Base-by-base conservation (phyloP, 805 yeast species). In the Ogataea paraovalis region DNA sequence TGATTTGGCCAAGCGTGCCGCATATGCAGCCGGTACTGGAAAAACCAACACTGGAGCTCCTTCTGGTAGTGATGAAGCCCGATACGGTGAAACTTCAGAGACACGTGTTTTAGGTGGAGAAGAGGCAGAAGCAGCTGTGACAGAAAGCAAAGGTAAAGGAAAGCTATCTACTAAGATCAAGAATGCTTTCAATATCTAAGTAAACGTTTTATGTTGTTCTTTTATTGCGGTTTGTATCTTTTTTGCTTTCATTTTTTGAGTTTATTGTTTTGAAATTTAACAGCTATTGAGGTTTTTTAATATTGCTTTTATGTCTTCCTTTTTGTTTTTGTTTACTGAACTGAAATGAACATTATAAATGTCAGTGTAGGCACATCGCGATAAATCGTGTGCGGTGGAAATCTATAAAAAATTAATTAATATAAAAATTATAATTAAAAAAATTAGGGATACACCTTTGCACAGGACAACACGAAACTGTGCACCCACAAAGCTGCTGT, bases 1-100 rank as follows among this genome's bases (percentile, higher is more conserved):
- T 30, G 27, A 49, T 13, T 43, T 50, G 44, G 60, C 60, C 23
- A 51, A 36, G 27, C 50, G 42, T 27, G 57, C 61, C 19, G 60
- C 61, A 12, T 34, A 42, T 25, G 46, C 40, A 44, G 52, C 53
- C 22, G 49, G 39, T 18, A 42, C 28, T 22, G 21, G 14, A 12
- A 39, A 21, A 4, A 12, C 30, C 7, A 22, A 14, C 4, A 4
- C 61, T 18, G 45, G 39, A n/a, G 46, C 41, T 8, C 39, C 32
- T 4, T 13, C 61, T 18, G 45, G 36, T 18, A 46, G 38, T 5
- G 42, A 36, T 4, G 50, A 39, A 13, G 3, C 34, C 18, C 12
- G 37, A 7, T 37, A 42, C 9, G 43, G 28, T 8, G 34, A 34
- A 7, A 42, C 43, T 12, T 39, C 41, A 14, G 49, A 44, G 23